Percentiles rank a stretch among this genome's conserved stretches.
Conservation (phyloP, 2,329 filamentous ascomycete genomes). For the Fusarium lateritium region DNA sequence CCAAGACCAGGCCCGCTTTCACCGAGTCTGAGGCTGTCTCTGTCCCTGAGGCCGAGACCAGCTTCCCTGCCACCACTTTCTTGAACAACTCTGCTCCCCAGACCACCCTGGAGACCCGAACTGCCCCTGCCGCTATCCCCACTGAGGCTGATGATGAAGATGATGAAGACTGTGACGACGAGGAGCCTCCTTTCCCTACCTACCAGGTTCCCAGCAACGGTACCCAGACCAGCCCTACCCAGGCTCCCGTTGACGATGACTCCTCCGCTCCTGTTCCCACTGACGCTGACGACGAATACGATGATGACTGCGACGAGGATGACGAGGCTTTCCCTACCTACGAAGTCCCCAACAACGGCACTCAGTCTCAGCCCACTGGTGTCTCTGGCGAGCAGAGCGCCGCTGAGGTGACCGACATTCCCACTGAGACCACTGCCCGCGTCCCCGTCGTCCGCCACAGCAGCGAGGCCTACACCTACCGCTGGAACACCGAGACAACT, state of each 20-base stretch:
- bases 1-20: conserved; percentile 24
- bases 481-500: conserved; percentile 43
- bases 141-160: conserved; percentile 29
- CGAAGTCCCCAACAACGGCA: conserved; percentile 18
- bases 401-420: not conserved
- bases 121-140: conserved; percentile 29
- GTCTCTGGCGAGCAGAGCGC: not conserved
- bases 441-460: conserved; percentile 44
- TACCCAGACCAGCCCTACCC: conserved; percentile 22
- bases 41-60: conserved; percentile 15
- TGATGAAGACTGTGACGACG: conserved; percentile 30
- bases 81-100: conserved; percentile 34
- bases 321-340: conserved; percentile 17
- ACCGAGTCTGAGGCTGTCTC: conserved; percentile 17
- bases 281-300: not conserved
- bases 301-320: conserved; percentile 26
- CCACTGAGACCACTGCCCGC: conserved; percentile 11
- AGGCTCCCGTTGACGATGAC: conserved; percentile 10
- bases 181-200: conserved; percentile 31
- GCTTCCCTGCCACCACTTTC: conserved; percentile 19
- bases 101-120: conserved; percentile 37
- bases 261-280: not conserved
- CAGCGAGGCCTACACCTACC: conserved; percentile 34
- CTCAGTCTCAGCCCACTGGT: conserved; percentile 4
- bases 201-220: conserved; percentile 36